Conservation (phyloP, 83 land plant species). For the Thuja plicata region DNA sequence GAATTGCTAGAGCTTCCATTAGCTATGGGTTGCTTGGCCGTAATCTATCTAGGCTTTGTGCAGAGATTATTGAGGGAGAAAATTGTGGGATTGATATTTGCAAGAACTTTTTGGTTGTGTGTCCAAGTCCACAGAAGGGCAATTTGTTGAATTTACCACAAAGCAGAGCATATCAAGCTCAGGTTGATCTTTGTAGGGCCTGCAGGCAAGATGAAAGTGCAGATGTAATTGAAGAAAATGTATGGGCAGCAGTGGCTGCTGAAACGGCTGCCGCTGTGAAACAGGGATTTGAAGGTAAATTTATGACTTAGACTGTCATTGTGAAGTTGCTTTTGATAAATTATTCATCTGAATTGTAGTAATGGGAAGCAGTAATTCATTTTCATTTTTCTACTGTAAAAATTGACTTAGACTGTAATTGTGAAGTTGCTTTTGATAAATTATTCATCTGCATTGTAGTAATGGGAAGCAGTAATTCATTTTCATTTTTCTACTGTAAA, state of each 20-base stretch:
- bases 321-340: not conserved
- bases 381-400: not conserved
- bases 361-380: not conserved
- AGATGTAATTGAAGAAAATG: conserved; percentile 48
- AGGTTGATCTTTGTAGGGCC: conserved; percentile 67
- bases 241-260: conserved; percentile 87
- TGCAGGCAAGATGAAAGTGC: conserved; percentile 55
- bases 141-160: conserved; percentile 46
- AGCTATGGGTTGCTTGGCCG: conserved; percentile 72
- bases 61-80: conserved; percentile 62
- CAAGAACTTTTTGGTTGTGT: conserved; percentile 42
- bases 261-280: conserved; percentile 88
- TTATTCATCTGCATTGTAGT: not conserved
- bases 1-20: conserved; percentile 78
- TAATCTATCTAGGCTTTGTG: conserved; percentile 70
- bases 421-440: not conserved
- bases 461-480: not conserved
- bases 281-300: conserved; percentile 52
- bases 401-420: not conserved
- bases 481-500: not conserved
- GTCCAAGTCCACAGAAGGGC: conserved; percentile 35
- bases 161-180: conserved; percentile 83
- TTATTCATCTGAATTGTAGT: not conserved
- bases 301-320: not conserved
- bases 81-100: conserved; percentile 43